Conservation (phyloP, 768 basidiomycete species). For the Plicaturopsis crispa region DNA sequence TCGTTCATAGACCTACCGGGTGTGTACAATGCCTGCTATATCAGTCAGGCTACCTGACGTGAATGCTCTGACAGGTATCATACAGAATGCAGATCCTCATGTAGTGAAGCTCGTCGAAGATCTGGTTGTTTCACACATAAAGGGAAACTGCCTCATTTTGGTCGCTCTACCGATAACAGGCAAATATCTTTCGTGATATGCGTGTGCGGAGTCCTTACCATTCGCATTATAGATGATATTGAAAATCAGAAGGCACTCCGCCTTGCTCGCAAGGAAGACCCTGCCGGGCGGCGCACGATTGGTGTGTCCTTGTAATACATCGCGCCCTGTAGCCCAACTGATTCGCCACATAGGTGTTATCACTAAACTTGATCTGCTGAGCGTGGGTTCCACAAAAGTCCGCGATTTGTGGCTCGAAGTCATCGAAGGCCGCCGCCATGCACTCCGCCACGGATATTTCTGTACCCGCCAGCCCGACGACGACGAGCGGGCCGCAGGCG, state of each 20-base stretch:
- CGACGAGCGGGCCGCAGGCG: slow-evolving; percentile 20
- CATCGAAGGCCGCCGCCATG: slow-evolving; percentile 30
- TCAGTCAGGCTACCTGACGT: background rate
- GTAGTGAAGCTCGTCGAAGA: slow-evolving; percentile 37
- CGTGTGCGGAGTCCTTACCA: background rate
- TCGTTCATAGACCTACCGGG: slow-evolving; percentile 34
- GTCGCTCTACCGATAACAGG: slow-evolving; percentile 49
- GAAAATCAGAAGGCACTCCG: slow-evolving; percentile 49
- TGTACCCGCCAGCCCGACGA: slow-evolving; percentile 36
- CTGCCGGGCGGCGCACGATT: slow-evolving; percentile 40
- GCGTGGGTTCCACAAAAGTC: slow-evolving; percentile 25
- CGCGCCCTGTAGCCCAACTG: background rate
- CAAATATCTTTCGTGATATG: slow-evolving; percentile 12
- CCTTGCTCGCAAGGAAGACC: slow-evolving; percentile 39
- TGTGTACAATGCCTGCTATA: slow-evolving; percentile 5
- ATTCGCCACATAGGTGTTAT: slow-evolving; percentile 33
- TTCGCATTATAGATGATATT: slow-evolving; percentile 44
- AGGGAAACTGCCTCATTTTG: slow-evolving; percentile 45
- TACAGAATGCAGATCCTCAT: slow-evolving; percentile 38
- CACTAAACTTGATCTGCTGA: slow-evolving; percentile 46
- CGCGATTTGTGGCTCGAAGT: slow-evolving; percentile 34
- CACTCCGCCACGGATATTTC: slow-evolving; percentile 32
- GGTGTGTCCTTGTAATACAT: slow-evolving; percentile 21
- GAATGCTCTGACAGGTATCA: slow-evolving; percentile 28
- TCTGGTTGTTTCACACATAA: slow-evolving; percentile 41